These are phyloP conservation scores for Coccomyxa subellipsoidea DNA, from an alignment of 163 green algal species.

Conservation along the genomic window DNA sequence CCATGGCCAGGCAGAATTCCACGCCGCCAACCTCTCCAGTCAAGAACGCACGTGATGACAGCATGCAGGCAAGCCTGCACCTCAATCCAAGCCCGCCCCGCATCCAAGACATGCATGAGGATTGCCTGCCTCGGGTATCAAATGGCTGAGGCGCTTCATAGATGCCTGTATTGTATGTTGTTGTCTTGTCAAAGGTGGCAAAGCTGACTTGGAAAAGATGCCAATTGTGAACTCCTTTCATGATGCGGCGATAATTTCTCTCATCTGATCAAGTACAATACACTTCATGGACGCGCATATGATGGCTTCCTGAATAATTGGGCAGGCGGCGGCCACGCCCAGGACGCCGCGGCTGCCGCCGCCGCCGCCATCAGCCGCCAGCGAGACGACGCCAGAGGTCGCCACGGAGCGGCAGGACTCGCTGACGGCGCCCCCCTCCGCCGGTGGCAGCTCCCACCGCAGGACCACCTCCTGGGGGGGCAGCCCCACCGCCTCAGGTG, in stretches of 20 bases:
- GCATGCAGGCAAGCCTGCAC: neutral
- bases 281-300: too few relatives aligned
- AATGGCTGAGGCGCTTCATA: too few relatives aligned
- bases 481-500: slow-evolving; percentile 4
- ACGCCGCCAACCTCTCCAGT: neutral
- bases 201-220: too few relatives aligned
- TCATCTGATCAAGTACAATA: too few relatives aligned
- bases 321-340: neutral
- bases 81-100: too few relatives aligned
- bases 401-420: neutral
- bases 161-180: too few relatives aligned
- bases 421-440: neutral
- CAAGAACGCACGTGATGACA: neutral
- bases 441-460: neutral
- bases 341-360: neutral
- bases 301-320: neutral
- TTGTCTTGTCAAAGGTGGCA: too few relatives aligned
- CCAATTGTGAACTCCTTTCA: too few relatives aligned
- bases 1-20: neutral
- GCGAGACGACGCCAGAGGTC: neutral
- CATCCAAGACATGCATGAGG: too few relatives aligned
- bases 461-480: slow-evolving; percentile 7
- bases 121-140: too few relatives aligned
- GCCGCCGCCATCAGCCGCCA: neutral
- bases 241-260: too few relatives aligned